These are phyloP conservation scores for Massariosphaeria phaeospora DNA, from an alignment of 495 filamentous ascomycete genomes.

Conservation along the genomic window DNA sequence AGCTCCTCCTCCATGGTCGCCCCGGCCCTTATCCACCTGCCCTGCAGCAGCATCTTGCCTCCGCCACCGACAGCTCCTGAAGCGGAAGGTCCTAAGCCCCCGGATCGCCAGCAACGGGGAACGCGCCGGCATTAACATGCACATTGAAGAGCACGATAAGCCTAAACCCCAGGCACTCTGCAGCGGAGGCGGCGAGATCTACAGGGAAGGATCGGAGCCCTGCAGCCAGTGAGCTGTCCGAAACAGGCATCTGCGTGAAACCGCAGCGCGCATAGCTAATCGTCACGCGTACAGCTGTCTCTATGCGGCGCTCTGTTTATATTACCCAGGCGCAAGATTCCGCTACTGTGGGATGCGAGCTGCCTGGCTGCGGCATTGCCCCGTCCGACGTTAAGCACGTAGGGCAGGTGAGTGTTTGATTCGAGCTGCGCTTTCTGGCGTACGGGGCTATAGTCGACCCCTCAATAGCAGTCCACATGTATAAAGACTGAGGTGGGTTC, in stretches of 20 bases:
- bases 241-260: conserved; percentile 23
- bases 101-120: too few species aligned
- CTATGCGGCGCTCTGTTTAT: neutral
- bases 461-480: neutral
- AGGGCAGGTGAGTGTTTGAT: conserved; percentile 12
- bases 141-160: conserved; percentile 15
- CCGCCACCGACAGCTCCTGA: too few species aligned
- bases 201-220: conserved; percentile 12
- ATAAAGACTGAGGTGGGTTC: conserved; percentile 12
- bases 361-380: too few species aligned
- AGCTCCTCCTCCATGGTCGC: too few species aligned
- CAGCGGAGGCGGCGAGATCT: conserved; percentile 14
- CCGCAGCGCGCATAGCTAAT: conserved; percentile 8
- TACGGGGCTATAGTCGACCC: neutral
- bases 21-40: too few species aligned
- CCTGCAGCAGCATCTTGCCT: too few species aligned
- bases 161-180: neutral
- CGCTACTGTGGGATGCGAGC: neutral
- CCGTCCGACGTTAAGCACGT: conserved; percentile 2
- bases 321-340: neutral
- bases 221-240: conserved; percentile 4
- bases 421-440: neutral
- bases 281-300: conserved; percentile 14
- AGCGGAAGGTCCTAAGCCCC: too few species aligned
- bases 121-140: too few species aligned